These are phyloP conservation scores for Rhynchospora tenuis DNA, from an alignment of 176 grass and related monocot genomes.

Conservation along the genomic window DNA sequence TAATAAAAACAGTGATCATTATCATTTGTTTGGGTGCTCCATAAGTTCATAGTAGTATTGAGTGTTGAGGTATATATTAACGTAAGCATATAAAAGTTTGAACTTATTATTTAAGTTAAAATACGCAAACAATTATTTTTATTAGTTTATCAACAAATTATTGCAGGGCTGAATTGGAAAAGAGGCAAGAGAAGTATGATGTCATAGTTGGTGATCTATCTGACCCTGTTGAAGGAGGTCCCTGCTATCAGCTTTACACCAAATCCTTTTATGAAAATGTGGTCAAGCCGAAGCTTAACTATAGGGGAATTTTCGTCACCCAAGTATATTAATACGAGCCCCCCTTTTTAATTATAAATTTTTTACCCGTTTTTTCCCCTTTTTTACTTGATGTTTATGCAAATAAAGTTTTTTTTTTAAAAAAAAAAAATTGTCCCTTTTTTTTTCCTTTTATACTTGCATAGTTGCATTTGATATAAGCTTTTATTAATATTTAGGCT, in stretches of 20 bases:
- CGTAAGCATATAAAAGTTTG: neutral
- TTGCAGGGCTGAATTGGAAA: slow-evolving; percentile 61
- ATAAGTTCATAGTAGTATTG: neutral
- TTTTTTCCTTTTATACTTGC: neutral
- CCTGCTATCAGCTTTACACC: slow-evolving; percentile 84
- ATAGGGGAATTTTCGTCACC: slow-evolving; percentile 61
- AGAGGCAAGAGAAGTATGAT: slow-evolving; percentile 48
- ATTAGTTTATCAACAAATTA: too few relatives aligned
- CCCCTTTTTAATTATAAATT: neutral
- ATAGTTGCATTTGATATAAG: neutral
- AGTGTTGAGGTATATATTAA: neutral
- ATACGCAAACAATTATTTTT: too few relatives aligned
- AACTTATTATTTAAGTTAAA: too few relatives aligned
- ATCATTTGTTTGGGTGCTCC: neutral
- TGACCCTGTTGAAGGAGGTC: slow-evolving; percentile 70
- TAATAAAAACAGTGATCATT: too few relatives aligned
- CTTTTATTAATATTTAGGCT: slow-evolving; percentile 28
- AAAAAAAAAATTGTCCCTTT: neutral
- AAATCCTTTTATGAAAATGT: slow-evolving; percentile 65
- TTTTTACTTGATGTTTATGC: neutral
- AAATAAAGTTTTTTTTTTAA: neutral
- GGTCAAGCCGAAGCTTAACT: slow-evolving; percentile 52
- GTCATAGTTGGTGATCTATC: slow-evolving; percentile 68
- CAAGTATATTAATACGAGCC: slow-evolving; percentile 31
- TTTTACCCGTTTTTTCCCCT: neutral